A percentile compares a stretch with the other conserved stretches of the same genome.
Conservation (phyloP, 1,139 yeast genomes). For the Suhomyces wounanorum region DNA sequence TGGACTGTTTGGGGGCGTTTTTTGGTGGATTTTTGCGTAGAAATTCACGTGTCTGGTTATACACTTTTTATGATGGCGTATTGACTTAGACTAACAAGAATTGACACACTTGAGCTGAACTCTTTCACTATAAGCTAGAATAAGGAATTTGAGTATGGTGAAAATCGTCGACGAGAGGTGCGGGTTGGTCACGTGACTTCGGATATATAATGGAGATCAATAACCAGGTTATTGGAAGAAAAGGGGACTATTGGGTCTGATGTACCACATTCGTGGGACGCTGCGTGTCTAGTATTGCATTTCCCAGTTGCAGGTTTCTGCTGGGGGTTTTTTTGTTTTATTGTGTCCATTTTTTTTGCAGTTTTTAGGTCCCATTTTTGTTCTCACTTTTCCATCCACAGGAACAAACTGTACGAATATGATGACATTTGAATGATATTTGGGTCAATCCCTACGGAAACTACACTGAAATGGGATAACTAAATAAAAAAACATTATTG, state of each 20-base stretch:
- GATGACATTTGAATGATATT: too few relatives aligned
- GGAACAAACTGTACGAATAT: too few relatives aligned
- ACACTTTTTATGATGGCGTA: not conserved
- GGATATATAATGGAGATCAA: not conserved
- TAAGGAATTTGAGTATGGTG: not conserved
- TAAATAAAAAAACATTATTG: not conserved
- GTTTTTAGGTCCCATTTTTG: too few relatives aligned
- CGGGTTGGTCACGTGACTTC: slow-evolving; percentile 2
- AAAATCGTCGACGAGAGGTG: slow-evolving; percentile 4
- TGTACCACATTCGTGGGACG: too few relatives aligned
- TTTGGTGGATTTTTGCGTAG: not conserved
- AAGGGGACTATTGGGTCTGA: too few relatives aligned
- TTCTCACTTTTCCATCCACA: too few relatives aligned
- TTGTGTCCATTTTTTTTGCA: too few relatives aligned
- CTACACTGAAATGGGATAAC: not conserved
- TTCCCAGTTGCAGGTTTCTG: too few relatives aligned
- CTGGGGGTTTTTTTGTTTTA: too few relatives aligned
- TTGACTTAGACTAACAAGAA: not conserved
- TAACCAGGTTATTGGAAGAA: too few relatives aligned
- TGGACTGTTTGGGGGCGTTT: not conserved
- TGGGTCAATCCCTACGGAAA: too few relatives aligned
- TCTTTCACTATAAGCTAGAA: not conserved
- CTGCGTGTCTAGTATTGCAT: too few relatives aligned
- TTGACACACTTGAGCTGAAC: not conserved
- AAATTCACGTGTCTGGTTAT: not conserved